Base-by-base conservation (phyloP, 805 yeast species). In the Candida gorgasii region DNA sequence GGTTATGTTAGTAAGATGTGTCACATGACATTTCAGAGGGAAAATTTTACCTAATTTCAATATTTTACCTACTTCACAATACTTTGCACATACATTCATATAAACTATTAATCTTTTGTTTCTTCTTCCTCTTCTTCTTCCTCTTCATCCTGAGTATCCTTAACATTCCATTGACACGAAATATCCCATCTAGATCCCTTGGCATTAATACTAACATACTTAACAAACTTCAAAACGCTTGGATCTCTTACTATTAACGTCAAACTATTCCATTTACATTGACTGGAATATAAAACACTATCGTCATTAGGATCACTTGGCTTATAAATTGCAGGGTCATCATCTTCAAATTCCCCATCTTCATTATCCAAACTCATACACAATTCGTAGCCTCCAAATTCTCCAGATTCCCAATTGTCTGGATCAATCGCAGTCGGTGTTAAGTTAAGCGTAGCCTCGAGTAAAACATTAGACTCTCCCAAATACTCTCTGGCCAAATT, bases 151-250 rank as follows among this genome's bases (percentile, higher is more conserved):
- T 65, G 73, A 5, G 57, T 70, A 19, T 68, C 69, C 47, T 72
- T 76, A 20, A 87, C 84, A 51, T 79, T 82, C 93, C 96, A 92
- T 54, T 84, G 85, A 43, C 84, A 80, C 24, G 74, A 72, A 30
- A 93, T 69, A 58, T 93, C 99, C 96, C 96, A 93, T 58, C 99
- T 75, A 30, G 93, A 82, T 1, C 97, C 96, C 46, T 82, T 81
- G 5, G 98, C 97, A 48, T 79, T 79, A 62, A 79, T 79, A 56
- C 96, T 86, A 14, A 92, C 92, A 54, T 93, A 93, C 61, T 93
- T 93, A 53, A 93, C 82, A 63, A 93, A 93, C 61, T 90, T 86
- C 65, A 95, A 69, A n/a, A 92, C 90, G 37, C 82, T 78, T 7
- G 85, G 80, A 58, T 93, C 98, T 55, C 97, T 73, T 49, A 86